These are phyloP conservation scores for Aegilops bicornis DNA, from an alignment of 176 grass and related monocot genomes.

Conservation along the genomic window DNA sequence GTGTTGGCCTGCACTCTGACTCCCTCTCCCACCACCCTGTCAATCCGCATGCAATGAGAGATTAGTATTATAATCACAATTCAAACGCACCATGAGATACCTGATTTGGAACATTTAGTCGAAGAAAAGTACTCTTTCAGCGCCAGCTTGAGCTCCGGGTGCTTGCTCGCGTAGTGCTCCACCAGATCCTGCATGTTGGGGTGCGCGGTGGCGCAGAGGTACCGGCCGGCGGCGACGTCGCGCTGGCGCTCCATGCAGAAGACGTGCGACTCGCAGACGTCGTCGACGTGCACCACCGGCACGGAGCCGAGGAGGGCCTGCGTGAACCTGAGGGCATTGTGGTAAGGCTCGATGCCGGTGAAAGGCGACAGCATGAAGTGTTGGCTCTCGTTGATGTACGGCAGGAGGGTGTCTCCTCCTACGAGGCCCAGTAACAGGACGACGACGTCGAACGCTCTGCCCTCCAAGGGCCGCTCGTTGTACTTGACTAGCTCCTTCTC, in stretches of 20 bases:
- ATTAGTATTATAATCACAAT: neutral
- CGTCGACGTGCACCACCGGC: conserved; percentile 51
- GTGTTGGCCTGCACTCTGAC: conserved; percentile 26
- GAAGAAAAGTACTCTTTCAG: conserved; percentile 31
- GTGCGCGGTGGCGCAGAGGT: conserved; percentile 28
- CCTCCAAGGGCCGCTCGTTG: neutral
- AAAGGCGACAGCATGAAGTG: conserved; percentile 26
- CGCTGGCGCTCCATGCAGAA: conserved; percentile 44
- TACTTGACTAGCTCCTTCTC: conserved; percentile 43
- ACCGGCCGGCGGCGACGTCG: conserved; percentile 31
- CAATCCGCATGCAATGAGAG: too few species aligned
- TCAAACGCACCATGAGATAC: neutral
- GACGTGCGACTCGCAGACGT: conserved; percentile 48
- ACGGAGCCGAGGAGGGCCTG: conserved; percentile 36
- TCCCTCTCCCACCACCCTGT: conserved; percentile 25
- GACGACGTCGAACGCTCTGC: conserved; percentile 37
- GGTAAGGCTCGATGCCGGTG: neutral
- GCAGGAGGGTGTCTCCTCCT: conserved; percentile 42
- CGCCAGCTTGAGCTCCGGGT: conserved; percentile 25
- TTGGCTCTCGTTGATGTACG: neutral
- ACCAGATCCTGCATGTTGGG: conserved; percentile 22
- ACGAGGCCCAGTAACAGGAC: conserved; percentile 41
- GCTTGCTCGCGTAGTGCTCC: conserved; percentile 20
- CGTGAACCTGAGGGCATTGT: conserved; percentile 25
- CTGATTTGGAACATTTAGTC: neutral